Conservation (phyloP, 2,329 filamentous ascomycete species). For the Sclerotinia spermophila region DNA sequence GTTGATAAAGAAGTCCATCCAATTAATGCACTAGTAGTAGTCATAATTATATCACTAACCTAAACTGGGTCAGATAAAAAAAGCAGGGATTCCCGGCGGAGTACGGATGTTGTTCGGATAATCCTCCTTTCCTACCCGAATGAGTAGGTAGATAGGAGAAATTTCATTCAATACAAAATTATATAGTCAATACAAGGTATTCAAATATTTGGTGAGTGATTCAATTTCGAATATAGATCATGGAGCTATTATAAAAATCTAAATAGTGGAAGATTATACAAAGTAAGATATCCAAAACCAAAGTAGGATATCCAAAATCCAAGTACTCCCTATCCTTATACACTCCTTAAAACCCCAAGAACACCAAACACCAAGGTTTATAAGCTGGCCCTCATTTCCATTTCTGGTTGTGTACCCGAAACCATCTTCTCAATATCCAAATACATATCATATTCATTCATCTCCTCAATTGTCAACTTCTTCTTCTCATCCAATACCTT, state of each 20-base stretch:
- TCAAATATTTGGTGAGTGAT: background rate
- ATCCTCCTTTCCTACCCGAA: background rate
- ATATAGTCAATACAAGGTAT: background rate
- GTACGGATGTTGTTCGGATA: conserved; percentile 11
- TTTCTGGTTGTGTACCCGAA: background rate
- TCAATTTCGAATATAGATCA: background rate
- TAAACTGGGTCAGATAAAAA: background rate
- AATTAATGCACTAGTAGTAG: background rate
- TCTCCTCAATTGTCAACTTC: conserved; percentile 64
- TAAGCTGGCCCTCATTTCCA: conserved; percentile 15
- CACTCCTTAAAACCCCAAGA: background rate
- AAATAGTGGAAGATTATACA: background rate
- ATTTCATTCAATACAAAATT: background rate
- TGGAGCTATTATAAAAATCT: background rate
- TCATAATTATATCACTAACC: conserved; percentile 1
- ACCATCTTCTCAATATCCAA: conserved; percentile 44
- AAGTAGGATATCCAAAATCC: background rate
- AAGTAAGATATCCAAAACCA: background rate
- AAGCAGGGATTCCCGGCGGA: conserved; percentile 14
- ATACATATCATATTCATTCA: conserved; percentile 63
- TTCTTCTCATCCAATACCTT: conserved; percentile 56
- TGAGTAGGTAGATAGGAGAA: background rate
- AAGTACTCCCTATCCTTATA: too few species aligned
- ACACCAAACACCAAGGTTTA: background rate
- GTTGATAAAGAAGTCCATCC: conserved; percentile 5